These are phyloP conservation scores for Mycena epipterygia DNA, from an alignment of 768 basidiomycete genomes.

Conservation along the genomic window DNA sequence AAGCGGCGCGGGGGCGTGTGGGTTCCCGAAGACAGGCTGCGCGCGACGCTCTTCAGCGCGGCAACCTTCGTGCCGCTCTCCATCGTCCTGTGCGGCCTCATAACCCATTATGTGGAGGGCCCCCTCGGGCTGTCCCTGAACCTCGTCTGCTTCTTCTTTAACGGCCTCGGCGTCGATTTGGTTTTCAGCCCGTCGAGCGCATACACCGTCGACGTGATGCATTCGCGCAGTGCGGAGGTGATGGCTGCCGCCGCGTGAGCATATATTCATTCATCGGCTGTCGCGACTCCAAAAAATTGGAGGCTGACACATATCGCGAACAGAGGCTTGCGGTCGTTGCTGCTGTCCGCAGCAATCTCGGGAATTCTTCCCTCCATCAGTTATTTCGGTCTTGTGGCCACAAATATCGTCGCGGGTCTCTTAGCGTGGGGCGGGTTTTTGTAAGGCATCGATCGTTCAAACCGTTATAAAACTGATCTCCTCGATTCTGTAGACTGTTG, in stretches of 20 bases:
- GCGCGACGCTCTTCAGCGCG: conserved; percentile 55
- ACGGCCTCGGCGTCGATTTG: conserved; percentile 60
- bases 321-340: conserved; percentile 34
- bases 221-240: conserved; percentile 62
- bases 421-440: conserved; percentile 57
- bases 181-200: conserved; percentile 60
- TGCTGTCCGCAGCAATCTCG: conserved; percentile 50
- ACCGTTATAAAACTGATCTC: conserved; percentile 11
- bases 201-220: conserved; percentile 65
- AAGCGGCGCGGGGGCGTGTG: conserved; percentile 56
- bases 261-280: not conserved
- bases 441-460: conserved; percentile 46
- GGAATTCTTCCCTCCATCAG: conserved; percentile 60
- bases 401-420: conserved; percentile 55
- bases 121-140: conserved; percentile 54
- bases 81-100: conserved; percentile 53
- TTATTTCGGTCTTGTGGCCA: conserved; percentile 56
- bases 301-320: not conserved
- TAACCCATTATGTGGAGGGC: conserved; percentile 55
- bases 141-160: conserved; percentile 59
- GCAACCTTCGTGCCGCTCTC: conserved; percentile 60
- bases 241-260: conserved; percentile 58
- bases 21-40: conserved; percentile 67
- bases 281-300: not conserved
- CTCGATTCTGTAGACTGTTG: conserved; percentile 51